These are phyloP conservation scores for Wickerhamiella pararugosa DNA, from an alignment of 1,139 yeast genomes.

Conservation along the genomic window DNA sequence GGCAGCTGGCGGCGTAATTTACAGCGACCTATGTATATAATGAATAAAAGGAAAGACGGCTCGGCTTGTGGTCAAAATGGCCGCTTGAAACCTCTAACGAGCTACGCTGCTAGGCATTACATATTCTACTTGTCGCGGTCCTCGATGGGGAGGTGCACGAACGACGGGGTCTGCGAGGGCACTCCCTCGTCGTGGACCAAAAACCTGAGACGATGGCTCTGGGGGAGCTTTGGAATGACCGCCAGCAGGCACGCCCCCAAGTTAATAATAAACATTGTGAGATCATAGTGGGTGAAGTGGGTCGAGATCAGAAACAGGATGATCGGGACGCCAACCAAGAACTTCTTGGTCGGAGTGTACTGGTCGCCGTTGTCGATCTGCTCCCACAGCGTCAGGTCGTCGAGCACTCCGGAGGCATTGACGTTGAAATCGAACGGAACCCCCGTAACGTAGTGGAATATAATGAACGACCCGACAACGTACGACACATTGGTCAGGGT, in stretches of 20 bases:
- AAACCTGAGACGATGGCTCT: constrained; percentile 27
- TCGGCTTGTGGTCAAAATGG: neutral
- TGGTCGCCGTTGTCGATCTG: constrained; percentile 95
- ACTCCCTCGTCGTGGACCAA: constrained; percentile 17
- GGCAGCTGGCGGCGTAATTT: neutral
- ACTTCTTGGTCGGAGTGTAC: constrained; percentile 92
- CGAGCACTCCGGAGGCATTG: constrained; percentile 83
- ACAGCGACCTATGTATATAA: neutral
- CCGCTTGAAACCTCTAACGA: neutral
- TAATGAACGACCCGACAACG: constrained; percentile 79
- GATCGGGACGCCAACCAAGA: constrained; percentile 80
- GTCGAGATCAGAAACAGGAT: constrained; percentile 74
- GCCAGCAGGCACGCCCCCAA: constrained; percentile 65
- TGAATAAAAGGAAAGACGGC: neutral
- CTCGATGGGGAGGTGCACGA: constrained; percentile 6
- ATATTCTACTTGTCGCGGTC: constrained; percentile 13
- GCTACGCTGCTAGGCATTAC: neutral
- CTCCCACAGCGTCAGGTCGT: constrained; percentile 96
- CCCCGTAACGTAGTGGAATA: constrained; percentile 95
- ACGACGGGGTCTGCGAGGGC: constrained; percentile 6
- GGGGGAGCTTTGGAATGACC: constrained; percentile 80
- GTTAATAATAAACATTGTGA: constrained; percentile 64
- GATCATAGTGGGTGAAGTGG: constrained; percentile 77
- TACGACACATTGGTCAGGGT: constrained; percentile 82
- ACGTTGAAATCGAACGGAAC: constrained; percentile 94